phyloP scores from a whole-genome alignment of 148 eudicot species.

The Chenopodium berlandieri region DNA sequence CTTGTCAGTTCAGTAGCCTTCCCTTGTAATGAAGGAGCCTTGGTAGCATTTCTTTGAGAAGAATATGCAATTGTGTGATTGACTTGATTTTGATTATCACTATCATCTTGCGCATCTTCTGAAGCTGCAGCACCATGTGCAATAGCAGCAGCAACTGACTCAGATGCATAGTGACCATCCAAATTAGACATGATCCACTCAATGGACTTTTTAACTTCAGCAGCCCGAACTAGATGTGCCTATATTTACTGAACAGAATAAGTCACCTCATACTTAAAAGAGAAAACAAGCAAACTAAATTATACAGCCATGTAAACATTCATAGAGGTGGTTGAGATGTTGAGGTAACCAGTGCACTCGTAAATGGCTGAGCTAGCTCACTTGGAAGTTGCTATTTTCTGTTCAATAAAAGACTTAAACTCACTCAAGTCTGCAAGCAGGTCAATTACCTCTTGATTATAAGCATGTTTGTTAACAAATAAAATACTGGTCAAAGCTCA shows the following conservation, averaged over 20 bases:
- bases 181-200: conserved; percentile 97
- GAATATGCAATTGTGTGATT: conserved; percentile 42
- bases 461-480: background rate
- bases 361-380: background rate
- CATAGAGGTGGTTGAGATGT: background rate
- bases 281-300: background rate
- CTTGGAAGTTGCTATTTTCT: background rate
- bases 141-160: conserved; percentile 95
- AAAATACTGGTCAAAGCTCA: too few species aligned
- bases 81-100: conserved; percentile 39
- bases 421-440: background rate
- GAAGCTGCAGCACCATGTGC: conserved; percentile 76
- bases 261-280: conserved; percentile 40
- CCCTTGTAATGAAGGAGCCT: conserved; percentile 41
- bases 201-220: conserved; percentile 91
- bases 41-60: conserved; percentile 46
- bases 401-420: background rate
- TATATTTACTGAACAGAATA: conserved; percentile 63
- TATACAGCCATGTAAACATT: background rate
- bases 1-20: conserved; percentile 59
- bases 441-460: background rate
- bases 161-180: conserved; percentile 95
- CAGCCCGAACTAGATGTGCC: conserved; percentile 90
- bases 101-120: conserved; percentile 59
- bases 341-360: background rate